Conservation (phyloP, 495 filamentous ascomycete species). For the Alectoria sarmentosa region DNA sequence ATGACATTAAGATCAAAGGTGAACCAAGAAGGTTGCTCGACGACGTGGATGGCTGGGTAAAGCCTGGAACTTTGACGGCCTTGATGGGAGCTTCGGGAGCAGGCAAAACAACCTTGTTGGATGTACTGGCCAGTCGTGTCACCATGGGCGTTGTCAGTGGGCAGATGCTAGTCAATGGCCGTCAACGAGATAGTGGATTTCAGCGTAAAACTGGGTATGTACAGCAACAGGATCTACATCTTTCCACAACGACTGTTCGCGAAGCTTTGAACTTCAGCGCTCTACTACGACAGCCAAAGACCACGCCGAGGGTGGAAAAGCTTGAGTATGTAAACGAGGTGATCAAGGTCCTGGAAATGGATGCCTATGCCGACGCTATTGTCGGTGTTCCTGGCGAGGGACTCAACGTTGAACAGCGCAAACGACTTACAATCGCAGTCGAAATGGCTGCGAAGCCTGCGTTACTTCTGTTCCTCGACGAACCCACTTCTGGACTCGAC, state of each 20-base stretch:
- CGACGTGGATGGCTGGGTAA: conserved; percentile 83
- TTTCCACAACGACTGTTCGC: conserved; percentile 77
- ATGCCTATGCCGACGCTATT: conserved; percentile 78
- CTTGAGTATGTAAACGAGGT: conserved; percentile 83
- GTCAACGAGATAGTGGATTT: conserved; percentile 68
- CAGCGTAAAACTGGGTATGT: conserved; percentile 93
- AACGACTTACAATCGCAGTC: conserved; percentile 83
- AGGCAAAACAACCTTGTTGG: conserved; percentile 52
- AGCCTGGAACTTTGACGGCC: conserved; percentile 85
- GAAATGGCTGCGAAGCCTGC: conserved; percentile 87
- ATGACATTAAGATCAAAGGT: conserved; percentile 82
- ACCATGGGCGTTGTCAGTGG: conserved; percentile 83
- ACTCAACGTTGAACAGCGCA: conserved; percentile 88
- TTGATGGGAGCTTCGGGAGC: conserved; percentile 50
- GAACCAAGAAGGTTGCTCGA: conserved; percentile 70
- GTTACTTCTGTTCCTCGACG: conserved; percentile 85
- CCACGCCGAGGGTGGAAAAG: conserved; percentile 64
- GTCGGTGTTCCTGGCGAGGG: conserved; percentile 85
- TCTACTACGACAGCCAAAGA: conserved; percentile 72
- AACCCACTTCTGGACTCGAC: conserved; percentile 80
- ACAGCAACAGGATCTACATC: conserved; percentile 91
- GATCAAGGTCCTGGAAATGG: conserved; percentile 83
- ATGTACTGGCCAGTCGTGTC: conserved; percentile 61
- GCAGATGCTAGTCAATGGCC: conserved; percentile 78
- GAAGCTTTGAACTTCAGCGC: conserved; percentile 79